Percentiles rank a stretch among this genome's conserved stretches.
Conservation (phyloP, 192 early-diverging fungal genomes). For the Coemansia sp. region DNA sequence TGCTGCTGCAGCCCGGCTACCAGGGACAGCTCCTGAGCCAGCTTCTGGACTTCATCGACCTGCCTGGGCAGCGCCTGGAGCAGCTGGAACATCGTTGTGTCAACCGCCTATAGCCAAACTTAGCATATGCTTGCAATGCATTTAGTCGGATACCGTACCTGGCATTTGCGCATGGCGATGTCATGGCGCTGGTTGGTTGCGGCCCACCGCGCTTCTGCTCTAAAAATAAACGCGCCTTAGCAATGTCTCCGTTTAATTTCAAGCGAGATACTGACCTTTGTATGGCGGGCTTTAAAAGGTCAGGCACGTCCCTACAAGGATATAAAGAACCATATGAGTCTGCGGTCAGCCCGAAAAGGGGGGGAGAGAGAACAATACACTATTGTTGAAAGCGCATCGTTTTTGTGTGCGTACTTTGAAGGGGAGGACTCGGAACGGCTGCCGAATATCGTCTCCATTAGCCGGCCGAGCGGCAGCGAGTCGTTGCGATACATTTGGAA, state of each 20-base stretch:
- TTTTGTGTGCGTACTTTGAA: background rate
- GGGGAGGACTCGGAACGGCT: conserved; percentile 13
- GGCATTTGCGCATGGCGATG: conserved; percentile 28
- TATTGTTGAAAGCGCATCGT: background rate
- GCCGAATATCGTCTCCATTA: conserved; percentile 28
- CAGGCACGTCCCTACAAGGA: conserved; percentile 26
- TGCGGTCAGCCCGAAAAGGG: background rate
- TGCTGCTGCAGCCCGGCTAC: conserved; percentile 15
- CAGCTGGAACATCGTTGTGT: conserved; percentile 16
- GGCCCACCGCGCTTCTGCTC: conserved; percentile 29
- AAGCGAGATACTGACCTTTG: conserved; percentile 24
- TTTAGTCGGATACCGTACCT: conserved; percentile 15
- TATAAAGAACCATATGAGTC: background rate
- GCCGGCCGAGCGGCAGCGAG: conserved; percentile 19
- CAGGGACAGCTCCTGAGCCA: conserved; percentile 22
- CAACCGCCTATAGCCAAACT: conserved; percentile 24
- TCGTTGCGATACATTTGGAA: conserved; percentile 3
- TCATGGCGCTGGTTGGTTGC: conserved; percentile 34
- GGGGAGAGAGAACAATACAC: background rate
- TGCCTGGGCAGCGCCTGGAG: conserved; percentile 13
- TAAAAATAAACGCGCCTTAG: conserved; percentile 15
- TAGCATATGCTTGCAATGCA: too few species aligned
- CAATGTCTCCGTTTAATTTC: background rate
- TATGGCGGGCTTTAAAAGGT: conserved; percentile 31
- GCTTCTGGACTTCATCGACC: conserved; percentile 11